A percentile compares a stretch with the other conserved stretches of the same genome.
These are phyloP conservation scores for Hygrophorus russula DNA, from an alignment of 768 basidiomycete species.

Conservation along the genomic window DNA sequence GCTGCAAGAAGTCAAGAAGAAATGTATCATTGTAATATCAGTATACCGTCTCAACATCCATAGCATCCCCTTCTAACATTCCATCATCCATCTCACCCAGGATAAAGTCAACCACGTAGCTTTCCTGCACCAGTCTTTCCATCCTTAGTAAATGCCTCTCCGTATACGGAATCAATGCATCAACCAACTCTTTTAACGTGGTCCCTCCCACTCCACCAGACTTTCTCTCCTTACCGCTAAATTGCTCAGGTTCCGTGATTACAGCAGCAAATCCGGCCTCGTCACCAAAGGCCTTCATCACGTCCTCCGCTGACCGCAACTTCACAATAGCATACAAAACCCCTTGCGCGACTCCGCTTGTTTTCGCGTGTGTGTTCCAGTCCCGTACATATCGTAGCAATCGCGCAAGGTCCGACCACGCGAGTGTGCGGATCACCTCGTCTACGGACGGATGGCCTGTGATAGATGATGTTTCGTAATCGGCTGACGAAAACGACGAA, in stretches of 20 bases:
- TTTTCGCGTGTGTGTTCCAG: slow-evolving; percentile 95
- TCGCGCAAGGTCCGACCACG: slow-evolving; percentile 63
- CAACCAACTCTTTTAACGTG: slow-evolving; percentile 64
- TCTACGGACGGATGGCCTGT: slow-evolving; percentile 73
- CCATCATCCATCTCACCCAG: slow-evolving; percentile 82
- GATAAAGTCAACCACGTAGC: slow-evolving; percentile 88
- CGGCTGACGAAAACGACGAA: slow-evolving; percentile 5
- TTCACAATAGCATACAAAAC: slow-evolving; percentile 77
- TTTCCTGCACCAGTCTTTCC: slow-evolving; percentile 86
- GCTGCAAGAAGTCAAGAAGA: no score
- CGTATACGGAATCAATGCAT: slow-evolving; percentile 86
- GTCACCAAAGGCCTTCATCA: slow-evolving; percentile 54
- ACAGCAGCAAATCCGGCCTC: slow-evolving; percentile 23
- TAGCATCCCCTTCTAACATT: slow-evolving; percentile 40
- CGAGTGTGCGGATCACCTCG: slow-evolving; percentile 65
- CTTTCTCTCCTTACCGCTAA: slow-evolving; percentile 7
- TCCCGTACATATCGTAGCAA: slow-evolving; percentile 74
- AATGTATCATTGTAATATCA: no score
- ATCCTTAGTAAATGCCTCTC: slow-evolving; percentile 83
- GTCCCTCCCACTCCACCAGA: slow-evolving; percentile 18
- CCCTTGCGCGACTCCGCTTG: slow-evolving; percentile 74
- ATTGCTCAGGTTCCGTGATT: slow-evolving; percentile 10
- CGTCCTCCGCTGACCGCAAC: slow-evolving; percentile 60
- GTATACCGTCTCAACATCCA: slow-evolving; percentile 28
- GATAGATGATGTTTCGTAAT: slow-evolving; percentile 25